Conservation (phyloP, 495 filamentous ascomycete species). For the Penicillium herquei region DNA sequence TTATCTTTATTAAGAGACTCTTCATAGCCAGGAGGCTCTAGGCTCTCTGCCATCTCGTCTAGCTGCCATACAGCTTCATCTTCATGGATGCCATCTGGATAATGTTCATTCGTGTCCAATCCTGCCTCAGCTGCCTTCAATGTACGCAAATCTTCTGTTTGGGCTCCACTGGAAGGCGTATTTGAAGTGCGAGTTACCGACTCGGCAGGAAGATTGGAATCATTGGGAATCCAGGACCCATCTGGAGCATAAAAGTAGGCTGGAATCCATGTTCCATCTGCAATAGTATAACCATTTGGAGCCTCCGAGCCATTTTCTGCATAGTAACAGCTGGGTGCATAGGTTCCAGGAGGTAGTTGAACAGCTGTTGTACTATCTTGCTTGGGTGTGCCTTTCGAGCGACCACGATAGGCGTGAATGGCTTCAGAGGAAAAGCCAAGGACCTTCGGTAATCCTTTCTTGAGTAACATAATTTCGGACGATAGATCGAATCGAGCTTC, state of each 20-base stretch:
- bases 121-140: not conserved
- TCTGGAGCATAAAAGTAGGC: not conserved
- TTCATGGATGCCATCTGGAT: not conserved
- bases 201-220: not conserved
- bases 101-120: not conserved
- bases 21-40: constrained; percentile 2
- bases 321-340: not conserved
- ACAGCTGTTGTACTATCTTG: no score
- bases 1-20: not conserved
- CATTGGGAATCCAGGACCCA: not conserved
- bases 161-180: no score
- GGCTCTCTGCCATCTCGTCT: constrained; percentile 16
- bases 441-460: not conserved
- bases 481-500: not conserved
- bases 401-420: constrained; percentile 11
- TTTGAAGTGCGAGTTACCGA: not conserved
- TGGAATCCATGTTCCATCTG: not conserved
- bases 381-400: not conserved
- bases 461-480: not conserved
- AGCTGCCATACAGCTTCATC: constrained; percentile 20
- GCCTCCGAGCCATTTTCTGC: not conserved
- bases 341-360: not conserved
- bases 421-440: constrained; percentile 17
- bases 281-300: not conserved
- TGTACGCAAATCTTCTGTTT: no score